These are phyloP conservation scores for Clitopilus hobsonii DNA, from an alignment of 768 basidiomycete species.

Conservation along the genomic window DNA sequence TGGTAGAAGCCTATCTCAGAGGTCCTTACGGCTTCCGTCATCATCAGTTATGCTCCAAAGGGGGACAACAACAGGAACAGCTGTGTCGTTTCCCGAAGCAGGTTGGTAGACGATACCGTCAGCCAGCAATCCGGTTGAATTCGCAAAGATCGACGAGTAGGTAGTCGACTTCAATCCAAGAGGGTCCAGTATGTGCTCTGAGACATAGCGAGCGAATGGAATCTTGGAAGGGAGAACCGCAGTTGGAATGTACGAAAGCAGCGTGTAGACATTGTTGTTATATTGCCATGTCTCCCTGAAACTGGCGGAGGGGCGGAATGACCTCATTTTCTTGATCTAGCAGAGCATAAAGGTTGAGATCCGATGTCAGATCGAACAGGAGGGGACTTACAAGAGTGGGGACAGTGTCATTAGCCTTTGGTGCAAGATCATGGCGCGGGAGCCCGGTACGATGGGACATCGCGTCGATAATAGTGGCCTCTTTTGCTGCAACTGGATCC, in stretches of 20 bases:
- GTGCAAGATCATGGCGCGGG: conserved; percentile 17
- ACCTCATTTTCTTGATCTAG: conserved; percentile 14
- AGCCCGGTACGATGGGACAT: conserved; percentile 24
- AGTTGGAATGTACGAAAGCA: conserved; percentile 18
- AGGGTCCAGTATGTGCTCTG: conserved; percentile 20
- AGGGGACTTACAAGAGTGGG: conserved; percentile 2
- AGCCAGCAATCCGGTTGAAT: conserved; percentile 18
- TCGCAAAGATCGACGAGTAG: conserved; percentile 19
- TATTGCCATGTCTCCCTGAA: conserved; percentile 22
- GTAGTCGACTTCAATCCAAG: conserved; percentile 22
- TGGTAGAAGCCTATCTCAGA: not conserved
- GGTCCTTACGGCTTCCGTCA: conserved; percentile 15
- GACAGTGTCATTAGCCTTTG: conserved; percentile 1
- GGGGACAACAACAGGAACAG: conserved; percentile 17
- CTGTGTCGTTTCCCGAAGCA: conserved; percentile 6
- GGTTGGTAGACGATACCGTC: conserved; percentile 16
- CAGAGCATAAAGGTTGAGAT: not conserved
- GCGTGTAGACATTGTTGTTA: conserved; percentile 20
- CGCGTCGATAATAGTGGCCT: conserved; percentile 17
- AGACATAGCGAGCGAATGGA: conserved; percentile 19
- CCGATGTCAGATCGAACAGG: not conserved
- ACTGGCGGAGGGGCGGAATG: conserved; percentile 16
- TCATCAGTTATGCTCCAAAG: conserved; percentile 16
- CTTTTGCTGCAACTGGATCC: conserved; percentile 16
- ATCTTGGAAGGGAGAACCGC: conserved; percentile 11